Base-by-base conservation (phyloP, 1,284 basidiomycete genomes). In the Tilletia indica region DNA sequence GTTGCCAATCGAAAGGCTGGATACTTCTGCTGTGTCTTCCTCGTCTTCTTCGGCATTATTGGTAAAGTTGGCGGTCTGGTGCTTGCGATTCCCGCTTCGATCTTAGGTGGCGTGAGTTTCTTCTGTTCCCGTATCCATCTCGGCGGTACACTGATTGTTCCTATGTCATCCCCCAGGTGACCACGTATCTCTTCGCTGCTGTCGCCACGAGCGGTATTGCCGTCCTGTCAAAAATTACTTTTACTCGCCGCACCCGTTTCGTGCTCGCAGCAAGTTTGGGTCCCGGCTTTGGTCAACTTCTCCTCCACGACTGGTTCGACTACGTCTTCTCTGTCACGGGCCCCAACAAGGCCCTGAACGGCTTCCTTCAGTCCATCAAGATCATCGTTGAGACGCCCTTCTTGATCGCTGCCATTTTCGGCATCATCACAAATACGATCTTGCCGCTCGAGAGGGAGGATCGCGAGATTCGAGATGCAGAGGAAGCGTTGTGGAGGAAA, bases 41-140 rank as follows among this genome's bases (percentile, higher is more conserved):
- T 81, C 38, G 73, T 81, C 58, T 71, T 81, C 19, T 77, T 81
- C 31, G 80, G 80, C n/a, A 84, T 92, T 61, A 86, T 93, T 0
- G 91, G 92, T 64, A 93, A 93, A 83, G 86, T 93, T 56, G 90
- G 90, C 2, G 91, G 91, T 0, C 89, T 75, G 31, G 74, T 84
- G 31, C 67, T 76, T 2, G 76, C 71, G 58, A 89, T 93, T 72
- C 93, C 93, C 0, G 90, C 91, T 76, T 86, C 92, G 0, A 91
- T 94, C 9, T 87, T 94, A 0, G 93, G 93, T 2, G 92, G 92
- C 3, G 61, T 54, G 4, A 91, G 93, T 2, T 93, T 91, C 14
- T 92, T 91, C 2, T 92, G 6, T 45, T 45, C 42, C 14, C 14
- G 6, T 14, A 45, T 45, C 42, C 42, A 9, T 45, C 42, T 14